These are phyloP conservation scores for Canna indica DNA, from an alignment of 176 grass and related monocot species.

Conservation along the genomic window DNA sequence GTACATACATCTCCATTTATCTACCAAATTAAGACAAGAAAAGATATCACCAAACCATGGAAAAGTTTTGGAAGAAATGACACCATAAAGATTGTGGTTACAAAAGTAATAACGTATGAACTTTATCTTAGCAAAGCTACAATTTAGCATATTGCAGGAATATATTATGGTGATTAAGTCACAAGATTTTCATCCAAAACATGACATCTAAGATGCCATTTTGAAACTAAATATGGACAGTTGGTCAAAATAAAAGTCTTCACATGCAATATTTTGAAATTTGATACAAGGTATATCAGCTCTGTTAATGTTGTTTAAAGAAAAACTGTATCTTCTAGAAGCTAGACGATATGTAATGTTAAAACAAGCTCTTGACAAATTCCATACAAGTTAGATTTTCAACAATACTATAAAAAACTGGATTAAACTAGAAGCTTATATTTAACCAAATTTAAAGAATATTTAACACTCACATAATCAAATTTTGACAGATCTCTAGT, in stretches of 20 bases:
- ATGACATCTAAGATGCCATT: background rate
- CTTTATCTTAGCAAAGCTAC: too few relatives aligned
- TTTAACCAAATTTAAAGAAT: background rate
- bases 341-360: background rate
- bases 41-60: background rate
- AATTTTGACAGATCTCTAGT: conserved; percentile 32
- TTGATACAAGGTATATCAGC: background rate
- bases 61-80: background rate
- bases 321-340: background rate
- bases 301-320: background rate
- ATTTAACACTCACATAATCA: conserved; percentile 17
- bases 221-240: background rate
- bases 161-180: background rate
- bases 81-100: too few relatives aligned
- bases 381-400: too few relatives aligned
- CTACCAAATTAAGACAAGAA: background rate
- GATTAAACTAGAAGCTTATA: too few relatives aligned
- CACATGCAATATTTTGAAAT: background rate
- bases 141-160: background rate
- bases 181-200: background rate
- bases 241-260: background rate
- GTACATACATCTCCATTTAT: background rate
- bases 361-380: background rate
- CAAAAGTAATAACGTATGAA: too few relatives aligned
- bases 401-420: too few relatives aligned